These are phyloP conservation scores for Diaporthe sp. DNA, from an alignment of 2,329 filamentous ascomycete species.

Conservation along the genomic window DNA sequence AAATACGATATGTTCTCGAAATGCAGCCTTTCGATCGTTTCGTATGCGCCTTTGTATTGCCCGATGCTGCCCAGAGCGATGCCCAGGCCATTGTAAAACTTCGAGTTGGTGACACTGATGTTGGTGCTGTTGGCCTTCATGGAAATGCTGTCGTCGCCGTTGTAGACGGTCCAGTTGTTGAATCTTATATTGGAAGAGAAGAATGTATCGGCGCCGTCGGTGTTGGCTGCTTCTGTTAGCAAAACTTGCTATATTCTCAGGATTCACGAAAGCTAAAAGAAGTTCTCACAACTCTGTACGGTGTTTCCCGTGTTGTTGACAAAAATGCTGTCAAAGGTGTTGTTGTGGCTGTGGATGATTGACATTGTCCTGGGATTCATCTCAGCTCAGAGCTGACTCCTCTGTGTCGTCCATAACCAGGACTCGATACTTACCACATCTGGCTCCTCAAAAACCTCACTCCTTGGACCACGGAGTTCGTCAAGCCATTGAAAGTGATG, in stretches of 20 bases:
- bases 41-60: conserved; percentile 57
- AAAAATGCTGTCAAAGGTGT: conserved; percentile 58
- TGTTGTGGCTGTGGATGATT: conserved; percentile 57
- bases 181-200: conserved; percentile 44
- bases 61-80: conserved; percentile 63
- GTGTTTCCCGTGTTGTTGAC: conserved; percentile 57
- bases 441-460: conserved; percentile 61
- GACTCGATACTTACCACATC: conserved; percentile 58
- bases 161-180: conserved; percentile 46
- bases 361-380: conserved; percentile 53
- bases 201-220: conserved; percentile 49
- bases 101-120: conserved; percentile 52
- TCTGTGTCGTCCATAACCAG: accelerated
- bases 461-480: conserved; percentile 58
- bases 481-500: conserved; percentile 59
- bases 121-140: conserved; percentile 46
- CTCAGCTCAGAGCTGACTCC: not conserved
- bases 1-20: conserved; percentile 54
- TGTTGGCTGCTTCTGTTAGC: conserved; percentile 44
- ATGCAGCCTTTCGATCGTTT: conserved; percentile 56
- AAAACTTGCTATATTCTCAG: too few species aligned
- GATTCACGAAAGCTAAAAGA: not conserved
- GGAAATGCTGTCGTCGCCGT: conserved; percentile 42
- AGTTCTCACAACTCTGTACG: conserved; percentile 39
- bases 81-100: conserved; percentile 56